phyloP scores from a whole-genome alignment of 2,329 filamentous ascomycete genomes.

The Penicillium sp. region DNA sequence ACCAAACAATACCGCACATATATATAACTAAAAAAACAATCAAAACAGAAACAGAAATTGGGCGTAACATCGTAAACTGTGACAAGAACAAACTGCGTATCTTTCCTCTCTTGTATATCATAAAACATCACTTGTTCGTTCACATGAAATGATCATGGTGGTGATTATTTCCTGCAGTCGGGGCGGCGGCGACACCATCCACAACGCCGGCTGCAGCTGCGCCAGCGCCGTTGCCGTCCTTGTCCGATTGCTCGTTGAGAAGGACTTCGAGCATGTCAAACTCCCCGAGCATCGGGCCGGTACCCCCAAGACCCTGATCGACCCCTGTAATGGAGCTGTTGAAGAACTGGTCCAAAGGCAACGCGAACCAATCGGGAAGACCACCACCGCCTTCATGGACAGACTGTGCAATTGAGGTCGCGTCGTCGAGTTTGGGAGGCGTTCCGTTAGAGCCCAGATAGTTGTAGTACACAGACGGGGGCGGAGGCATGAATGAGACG shows the following conservation, averaged over 20 bases:
- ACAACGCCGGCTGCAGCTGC: neutral
- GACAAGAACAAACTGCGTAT: neutral
- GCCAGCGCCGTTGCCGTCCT: constrained; percentile 5
- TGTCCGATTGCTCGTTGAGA: constrained; percentile 32
- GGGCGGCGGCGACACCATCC: neutral
- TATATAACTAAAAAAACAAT: too few relatives aligned
- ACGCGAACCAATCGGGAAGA: constrained; percentile 56
- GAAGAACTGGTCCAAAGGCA: constrained; percentile 59
- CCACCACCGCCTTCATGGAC: constrained; percentile 21
- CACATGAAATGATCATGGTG: constrained; percentile 8
- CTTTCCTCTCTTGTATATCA: neutral
- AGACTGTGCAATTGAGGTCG: constrained; percentile 19
- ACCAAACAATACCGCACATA: too few relatives aligned
- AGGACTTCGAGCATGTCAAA: constrained; percentile 48
- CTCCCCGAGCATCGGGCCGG: constrained; percentile 58
- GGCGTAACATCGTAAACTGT: neutral
- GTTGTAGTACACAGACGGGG: constrained; percentile 43
- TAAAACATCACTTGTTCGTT: neutral
- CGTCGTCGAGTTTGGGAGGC: constrained; percentile 19
- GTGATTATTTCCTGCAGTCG: constrained; percentile 5
- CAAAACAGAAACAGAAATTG: neutral
- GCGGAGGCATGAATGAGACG: constrained; percentile 46
- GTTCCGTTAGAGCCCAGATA: constrained; percentile 38
- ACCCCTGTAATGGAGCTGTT: constrained; percentile 44
- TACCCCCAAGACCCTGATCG: constrained; percentile 55